These are phyloP conservation scores for Coelastrella sp. DNA, from an alignment of 139 green algal genomes.

Conservation along the genomic window DNA sequence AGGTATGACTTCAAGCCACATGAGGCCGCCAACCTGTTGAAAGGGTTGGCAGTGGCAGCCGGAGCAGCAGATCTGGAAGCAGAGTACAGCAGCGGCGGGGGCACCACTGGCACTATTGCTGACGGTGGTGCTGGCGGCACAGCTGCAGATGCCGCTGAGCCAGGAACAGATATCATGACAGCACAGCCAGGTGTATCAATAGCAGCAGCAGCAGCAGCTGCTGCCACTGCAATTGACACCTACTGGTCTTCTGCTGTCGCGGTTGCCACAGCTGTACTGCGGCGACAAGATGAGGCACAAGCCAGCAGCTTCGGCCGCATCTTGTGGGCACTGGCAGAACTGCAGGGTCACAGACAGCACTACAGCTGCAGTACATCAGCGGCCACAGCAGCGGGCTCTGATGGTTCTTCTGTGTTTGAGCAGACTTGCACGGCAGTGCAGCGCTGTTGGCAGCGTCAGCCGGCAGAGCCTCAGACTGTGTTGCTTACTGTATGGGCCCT, in stretches of 20 bases:
- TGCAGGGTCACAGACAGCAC: conserved; percentile 15
- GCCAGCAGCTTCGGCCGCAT: neutral
- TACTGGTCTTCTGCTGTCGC: neutral
- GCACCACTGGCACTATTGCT: neutral
- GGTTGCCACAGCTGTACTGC: neutral
- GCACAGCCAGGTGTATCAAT: neutral
- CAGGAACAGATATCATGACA: neutral
- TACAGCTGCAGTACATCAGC: neutral
- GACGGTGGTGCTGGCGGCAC: neutral
- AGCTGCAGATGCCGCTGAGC: neutral
- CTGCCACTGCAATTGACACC: neutral
- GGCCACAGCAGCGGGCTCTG: neutral
- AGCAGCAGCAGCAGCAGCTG: neutral
- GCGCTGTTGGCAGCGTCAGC: neutral
- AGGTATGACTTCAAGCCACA: conserved; percentile 5
- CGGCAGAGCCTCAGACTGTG: neutral
- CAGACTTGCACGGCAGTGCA: neutral
- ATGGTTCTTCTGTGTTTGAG: neutral
- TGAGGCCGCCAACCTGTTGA: conserved; percentile 23
- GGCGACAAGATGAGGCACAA: neutral
- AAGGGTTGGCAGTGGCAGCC: conserved; percentile 23
- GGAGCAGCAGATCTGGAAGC: neutral
- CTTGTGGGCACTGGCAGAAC: conserved; percentile 7
- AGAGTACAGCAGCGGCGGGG: neutral
- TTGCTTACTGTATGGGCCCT: neutral